Base-by-base conservation (phyloP, 768 basidiomycete species). In the Omphalotus guepiniiformis region DNA sequence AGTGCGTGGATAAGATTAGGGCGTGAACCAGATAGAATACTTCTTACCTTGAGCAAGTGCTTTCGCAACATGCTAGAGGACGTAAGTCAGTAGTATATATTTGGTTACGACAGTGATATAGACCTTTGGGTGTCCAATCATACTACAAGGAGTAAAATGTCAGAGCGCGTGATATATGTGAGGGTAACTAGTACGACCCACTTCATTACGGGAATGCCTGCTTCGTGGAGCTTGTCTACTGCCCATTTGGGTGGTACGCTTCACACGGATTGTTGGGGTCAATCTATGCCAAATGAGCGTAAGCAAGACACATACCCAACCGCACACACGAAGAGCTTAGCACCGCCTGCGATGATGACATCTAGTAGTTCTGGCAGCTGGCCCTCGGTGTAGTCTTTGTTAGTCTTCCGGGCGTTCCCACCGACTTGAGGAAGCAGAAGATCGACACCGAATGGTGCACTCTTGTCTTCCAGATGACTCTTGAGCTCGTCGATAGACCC, bases 51-150 rank as follows among this genome's bases (percentile, higher is more conserved):
- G 83, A 7, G 80, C 85, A 6, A 93, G 74, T 4, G 85, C 87
- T 65, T 86, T 87, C 5, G 68, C 61, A 37, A 87, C 85, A 54
- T 90, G 87, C 84, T 85, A 53, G 4, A 47, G 16, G 22, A 15
- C 39, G 19, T 15, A 21, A 52, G 50, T 39, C 32, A 42, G 45
- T 47, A 49, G 3, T 25, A 43, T 9, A 22, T 23, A 1, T 38
- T 46, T 36, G 55, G 51, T 26, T 18, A 6, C 23, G 42, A 15
- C 37, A 36, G 26, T 12, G 23, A 41, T 18, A 35, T 57, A n/a
- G n/a, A 83, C 84, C 74, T 91, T 93, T 21, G 89, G 87, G 54
- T 90, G 87, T 25, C 91, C 91, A 44, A 93, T 69, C 85, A 88
- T 86, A 63, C 85, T 88, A 48, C 6, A n/a, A n/a, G n/a, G n/a